Evolutionary conservation across 768 basidiomycete species (phyloP).

Genomic region (Dacryopinax spathularia): DNA sequence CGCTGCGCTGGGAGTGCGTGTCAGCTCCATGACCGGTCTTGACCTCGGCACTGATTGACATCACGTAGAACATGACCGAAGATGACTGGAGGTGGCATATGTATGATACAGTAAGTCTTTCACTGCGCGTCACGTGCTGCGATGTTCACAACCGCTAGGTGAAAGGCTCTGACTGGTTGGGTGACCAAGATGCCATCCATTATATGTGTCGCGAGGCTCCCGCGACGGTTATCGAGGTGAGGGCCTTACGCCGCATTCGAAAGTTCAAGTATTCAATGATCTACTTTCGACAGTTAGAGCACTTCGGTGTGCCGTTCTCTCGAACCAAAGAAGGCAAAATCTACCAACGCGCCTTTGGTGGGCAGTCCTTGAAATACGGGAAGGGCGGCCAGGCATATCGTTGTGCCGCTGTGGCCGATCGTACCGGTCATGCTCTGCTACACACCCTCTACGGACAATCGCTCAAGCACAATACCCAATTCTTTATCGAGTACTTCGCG

Average conservation of each 20-base stretch:
- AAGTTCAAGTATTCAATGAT: conserved; percentile 4
- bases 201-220: conserved; percentile 99
- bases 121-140: not conserved
- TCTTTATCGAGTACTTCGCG: conserved; percentile 99
- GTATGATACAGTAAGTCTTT: conserved; percentile 70
- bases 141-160: conserved; percentile 37
- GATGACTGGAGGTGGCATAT: conserved; percentile 99
- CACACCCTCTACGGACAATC: conserved; percentile 99
- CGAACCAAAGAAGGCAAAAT: conserved; percentile 98
- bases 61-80: conserved; percentile 83
- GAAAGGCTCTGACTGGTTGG: conserved; percentile 99
- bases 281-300: conserved; percentile 59
- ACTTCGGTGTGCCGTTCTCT: conserved; percentile 97
- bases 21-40: not conserved
- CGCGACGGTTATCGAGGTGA: conserved; percentile 77
- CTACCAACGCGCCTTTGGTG: conserved; percentile 98
- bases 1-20: conserved; percentile 71
- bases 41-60: not conserved
- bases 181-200: conserved; percentile 98
- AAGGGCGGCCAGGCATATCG: conserved; percentile 99
- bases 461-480: conserved; percentile 96
- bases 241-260: conserved; percentile 11
- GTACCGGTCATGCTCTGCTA: conserved; percentile 94
- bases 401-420: conserved; percentile 95
- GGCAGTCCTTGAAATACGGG: conserved; percentile 89